Evolutionary conservation across 2,329 filamentous ascomycete genomes (phyloP).

Genomic region (Cordyceps pruinosa): DNA sequence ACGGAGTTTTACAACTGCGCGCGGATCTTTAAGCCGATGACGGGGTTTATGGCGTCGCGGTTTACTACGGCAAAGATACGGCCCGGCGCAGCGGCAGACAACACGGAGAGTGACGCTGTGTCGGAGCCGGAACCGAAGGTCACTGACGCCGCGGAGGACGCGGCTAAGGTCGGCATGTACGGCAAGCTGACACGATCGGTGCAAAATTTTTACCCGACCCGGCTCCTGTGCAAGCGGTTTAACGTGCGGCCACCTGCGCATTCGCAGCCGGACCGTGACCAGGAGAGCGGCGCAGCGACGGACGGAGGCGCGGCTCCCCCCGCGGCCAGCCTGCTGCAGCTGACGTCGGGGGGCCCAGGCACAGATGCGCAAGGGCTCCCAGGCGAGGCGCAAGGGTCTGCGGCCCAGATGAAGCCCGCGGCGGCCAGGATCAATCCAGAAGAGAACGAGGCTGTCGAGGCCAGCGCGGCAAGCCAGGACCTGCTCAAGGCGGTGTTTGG

Average conservation of each 20-base stretch:
- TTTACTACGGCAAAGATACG: constrained; percentile 65
- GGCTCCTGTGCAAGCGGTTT: constrained; percentile 90
- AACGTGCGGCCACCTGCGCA: constrained; percentile 73
- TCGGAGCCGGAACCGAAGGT: constrained; percentile 28
- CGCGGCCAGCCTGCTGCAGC: constrained; percentile 15
- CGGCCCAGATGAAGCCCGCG: constrained; percentile 15
- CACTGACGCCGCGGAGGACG: constrained; percentile 71
- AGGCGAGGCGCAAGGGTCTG: neutral
- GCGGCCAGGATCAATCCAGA: constrained; percentile 56
- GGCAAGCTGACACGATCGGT: constrained; percentile 74
- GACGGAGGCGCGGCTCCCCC: neutral
- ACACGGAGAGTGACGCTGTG: constrained; percentile 19
- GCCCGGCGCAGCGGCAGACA: constrained; percentile 22
- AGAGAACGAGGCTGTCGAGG: constrained; percentile 61
- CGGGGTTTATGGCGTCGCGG: constrained; percentile 83
- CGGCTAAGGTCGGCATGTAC: constrained; percentile 88
- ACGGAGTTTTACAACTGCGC: constrained; percentile 62
- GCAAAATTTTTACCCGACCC: constrained; percentile 68
- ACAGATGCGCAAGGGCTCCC: constrained; percentile 15
- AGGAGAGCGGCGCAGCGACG: neutral
- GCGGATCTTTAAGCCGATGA: constrained; percentile 81
- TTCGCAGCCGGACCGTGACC: constrained; percentile 46
- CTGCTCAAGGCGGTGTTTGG: constrained; percentile 93
- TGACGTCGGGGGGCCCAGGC: neutral
- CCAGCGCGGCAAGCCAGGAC: constrained; percentile 65